Base-by-base conservation (phyloP, 257 asterid species). In the Orobanche coerulescens region DNA sequence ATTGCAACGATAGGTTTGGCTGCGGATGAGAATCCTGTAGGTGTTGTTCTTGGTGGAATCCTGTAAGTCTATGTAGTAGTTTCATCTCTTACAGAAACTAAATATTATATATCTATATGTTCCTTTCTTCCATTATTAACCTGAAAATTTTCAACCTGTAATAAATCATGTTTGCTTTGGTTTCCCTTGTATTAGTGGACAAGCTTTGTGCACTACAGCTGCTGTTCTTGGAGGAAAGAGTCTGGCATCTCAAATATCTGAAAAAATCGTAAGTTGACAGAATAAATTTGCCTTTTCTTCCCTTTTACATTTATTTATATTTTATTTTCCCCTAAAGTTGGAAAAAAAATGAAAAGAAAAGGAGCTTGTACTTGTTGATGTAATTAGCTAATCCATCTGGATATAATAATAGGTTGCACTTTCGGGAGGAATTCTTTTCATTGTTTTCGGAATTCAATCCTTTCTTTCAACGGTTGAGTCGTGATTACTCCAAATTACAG, bases 1-100 rank as follows among this genome's bases (percentile, higher is more conserved):
- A 81, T 93, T 63, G 97, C 99, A 46, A 93, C 99, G 67, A 89
- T 93, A 72, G 97, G 99, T 75, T 83, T 93, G 84, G 99, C 96
- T 76, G 97, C 99, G 3, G 99, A 93, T 76, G 99, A 89, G 90
- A 93, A 89, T 78, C 99, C 97, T 37, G 51, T 83, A n/a, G 99
- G 99, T 48, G 99, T 89, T 71, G 99, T 93, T 70, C 94, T 93
- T 50, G 99, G 99, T 60, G 99, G 97, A 72, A 87, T 93, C 65
- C 71, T 93, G 99, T 89, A 84, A 83, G 94, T 73, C 54, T 4
- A 13, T n/a, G n/a, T 30, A 28, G 62, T 16, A 18, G 33, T 72
- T 58, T 25, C 53, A 52, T 48, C 13, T n/a, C n/a, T 30, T 31
- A 22, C n/a, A n/a, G n/a, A n/a, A n/a, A n/a, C n/a, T n/a, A 58